Base-by-base conservation (phyloP, 208 protist species). In the Trypanosoma conorhini region DNA sequence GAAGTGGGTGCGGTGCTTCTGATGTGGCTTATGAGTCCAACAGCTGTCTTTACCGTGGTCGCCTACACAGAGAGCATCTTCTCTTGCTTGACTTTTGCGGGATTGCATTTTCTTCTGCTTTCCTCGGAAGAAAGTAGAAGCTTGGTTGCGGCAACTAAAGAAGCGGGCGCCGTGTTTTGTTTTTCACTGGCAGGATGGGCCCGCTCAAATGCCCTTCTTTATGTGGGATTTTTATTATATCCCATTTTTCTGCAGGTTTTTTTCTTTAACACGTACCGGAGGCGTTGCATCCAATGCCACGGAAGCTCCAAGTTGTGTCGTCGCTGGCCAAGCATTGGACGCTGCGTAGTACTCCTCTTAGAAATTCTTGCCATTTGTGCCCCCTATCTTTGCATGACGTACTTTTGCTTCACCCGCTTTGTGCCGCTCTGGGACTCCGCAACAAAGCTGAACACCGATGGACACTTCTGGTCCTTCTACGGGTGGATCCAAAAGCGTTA, bases 61-160 rank as follows among this genome's bases (percentile, higher is more conserved):
- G 54, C 80, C n/a, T 95, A 95, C 78, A 95, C 90, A 4, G 87
- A 95, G 56, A 87, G 80, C 60, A 56, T 91, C 22, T 95, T 90
- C 63, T 77, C 80, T 0, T 65, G 90, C 9, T 56, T 83, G 28
- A 82, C 82, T 0, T 84, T 95, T 46, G 7, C 80, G 3, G 90
- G 82, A 15, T 30, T 95, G 0, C 92, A 93, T 77, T 59, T 74
- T 5, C 68, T 92, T 35, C 68, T 52, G 57, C 13, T 78, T 60
- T 64, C 63, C 24, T 17, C 61, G 13, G 15, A 54, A 54, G 33
- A 13, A 67, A 42, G 33, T 13, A 28, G 46, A 55, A 54, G 35
- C 22, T 48, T 33, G 21, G 50, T 13, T 26, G 28, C 31, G 24
- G 48, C 31, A 17, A 10, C 31, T 62, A 30, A 38, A 15, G 73